Conservation (phyloP, 2,329 filamentous ascomycete genomes). For the Balansia obtecta region DNA sequence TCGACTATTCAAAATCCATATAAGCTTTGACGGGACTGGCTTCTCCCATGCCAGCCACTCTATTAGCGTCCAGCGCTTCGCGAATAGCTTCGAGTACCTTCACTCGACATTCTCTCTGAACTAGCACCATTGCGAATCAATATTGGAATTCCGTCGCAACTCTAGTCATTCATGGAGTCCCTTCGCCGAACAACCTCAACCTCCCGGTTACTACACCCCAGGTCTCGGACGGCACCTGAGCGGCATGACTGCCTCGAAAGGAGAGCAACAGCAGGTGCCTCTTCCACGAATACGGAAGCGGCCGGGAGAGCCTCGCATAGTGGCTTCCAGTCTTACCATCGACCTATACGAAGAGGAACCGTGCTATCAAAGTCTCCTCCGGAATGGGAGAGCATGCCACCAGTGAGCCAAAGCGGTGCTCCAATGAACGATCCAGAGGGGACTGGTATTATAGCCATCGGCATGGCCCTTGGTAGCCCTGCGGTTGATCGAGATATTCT, state of each 20-base stretch:
- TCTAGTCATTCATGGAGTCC: background rate
- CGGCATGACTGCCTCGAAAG: background rate
- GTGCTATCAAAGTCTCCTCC: constrained; percentile 24
- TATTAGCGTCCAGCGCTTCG: background rate
- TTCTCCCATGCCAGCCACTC: background rate
- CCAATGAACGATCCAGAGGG: constrained; percentile 18
- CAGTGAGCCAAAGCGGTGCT: background rate
- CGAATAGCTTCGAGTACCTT: background rate
- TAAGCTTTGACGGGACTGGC: too few relatives aligned
- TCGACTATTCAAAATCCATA: too few relatives aligned
- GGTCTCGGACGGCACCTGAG: background rate
- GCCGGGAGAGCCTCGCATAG: background rate
- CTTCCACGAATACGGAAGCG: background rate
- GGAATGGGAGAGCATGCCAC: constrained; percentile 12
- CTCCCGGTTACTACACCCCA: background rate
- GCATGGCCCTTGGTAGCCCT: constrained; percentile 64
- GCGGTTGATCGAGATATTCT: constrained; percentile 24
- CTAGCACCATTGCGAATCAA: background rate
- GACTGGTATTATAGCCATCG: constrained; percentile 39
- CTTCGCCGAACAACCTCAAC: background rate
- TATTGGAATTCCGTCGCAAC: background rate
- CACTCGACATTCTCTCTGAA: background rate
- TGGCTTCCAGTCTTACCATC: background rate
- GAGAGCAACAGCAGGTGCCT: background rate
- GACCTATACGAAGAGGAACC: background rate